Base-by-base conservation (phyloP, 2,329 filamentous ascomycete genomes). In the Erysiphe pulchra region DNA sequence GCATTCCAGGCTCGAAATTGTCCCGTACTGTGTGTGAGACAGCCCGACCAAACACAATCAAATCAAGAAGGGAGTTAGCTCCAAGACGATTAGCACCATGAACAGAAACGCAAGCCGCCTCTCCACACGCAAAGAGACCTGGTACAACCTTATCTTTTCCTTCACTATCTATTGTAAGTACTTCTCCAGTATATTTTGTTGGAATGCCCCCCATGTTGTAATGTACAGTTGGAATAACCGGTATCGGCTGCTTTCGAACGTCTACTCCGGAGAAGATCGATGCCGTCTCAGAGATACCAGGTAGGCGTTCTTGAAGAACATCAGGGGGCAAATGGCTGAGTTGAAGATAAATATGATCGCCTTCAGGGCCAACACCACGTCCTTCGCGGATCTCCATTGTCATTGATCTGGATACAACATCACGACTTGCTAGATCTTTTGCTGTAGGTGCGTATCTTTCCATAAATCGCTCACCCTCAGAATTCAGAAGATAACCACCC, bases 131-230 rank as follows among this genome's bases (percentile, higher is more conserved):
- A 61, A 87, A 95, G 51, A 98, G 75, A 63, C 87, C 87, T 47
- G 84, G 85, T 18, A 98, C 90, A 55, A 93, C 73, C 71, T 92
- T 73, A 67, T 95, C 90, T 48, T 92, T 75, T 54, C 90, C 90
- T 50, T 74, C 62, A 59, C 81, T 78, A 55, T 94, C 84, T 45
- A 92, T 69, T 16, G 84, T 92, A 54, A 98, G 65, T 50, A 95
- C 90, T 67, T 98, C 85, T 63, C 90, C 87, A 50, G 84, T 94
- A 72, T 93, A 95, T 59, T 83, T 84, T 54, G 90, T 95, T 45
- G 87, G 87, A 55, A 98, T 94, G 72, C 90, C 87, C 65, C 87
- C 87, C 90, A 95, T 98, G 73, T 94, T 94, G 74, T 98, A 98
- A 71, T 98, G 86, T 54, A 94, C 87, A 40, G 87, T 95, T 48